Percentiles rank a stretch among this genome's conserved stretches.
phyloP scores from a whole-genome alignment of 1,139 yeast species.

The Kluyveromyces sp. region DNA sequence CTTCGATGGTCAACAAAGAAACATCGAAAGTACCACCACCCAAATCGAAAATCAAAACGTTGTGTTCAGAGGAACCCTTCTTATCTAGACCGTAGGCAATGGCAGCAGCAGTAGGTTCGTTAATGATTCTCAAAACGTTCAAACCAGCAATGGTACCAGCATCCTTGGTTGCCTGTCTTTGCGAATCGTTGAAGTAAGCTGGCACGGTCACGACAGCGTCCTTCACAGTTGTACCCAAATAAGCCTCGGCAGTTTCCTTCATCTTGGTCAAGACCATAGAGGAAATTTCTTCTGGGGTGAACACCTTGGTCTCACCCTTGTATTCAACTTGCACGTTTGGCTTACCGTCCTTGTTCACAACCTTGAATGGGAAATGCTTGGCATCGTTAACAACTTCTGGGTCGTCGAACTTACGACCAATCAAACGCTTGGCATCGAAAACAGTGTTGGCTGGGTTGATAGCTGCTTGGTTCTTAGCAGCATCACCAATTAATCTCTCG shows the following conservation, averaged over 20 bases:
- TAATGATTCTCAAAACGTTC: slow-evolving; percentile 87
- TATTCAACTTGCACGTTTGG: slow-evolving; percentile 56
- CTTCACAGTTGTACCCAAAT: slow-evolving; percentile 52
- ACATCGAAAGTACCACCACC: slow-evolving; percentile 99
- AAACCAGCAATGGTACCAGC: slow-evolving; percentile 97
- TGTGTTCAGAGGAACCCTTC: slow-evolving; percentile 71
- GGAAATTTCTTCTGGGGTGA: slow-evolving; percentile 61
- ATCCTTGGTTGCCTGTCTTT: slow-evolving; percentile 97
- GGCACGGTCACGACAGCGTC: slow-evolving; percentile 85
- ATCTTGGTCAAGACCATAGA: slow-evolving; percentile 59
- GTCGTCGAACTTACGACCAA: slow-evolving; percentile 57
- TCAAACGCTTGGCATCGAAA: slow-evolving; percentile 61
- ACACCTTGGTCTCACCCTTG: slow-evolving; percentile 57
- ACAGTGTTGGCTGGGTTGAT: slow-evolving; percentile 61
- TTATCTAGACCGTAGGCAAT: slow-evolving; percentile 95
- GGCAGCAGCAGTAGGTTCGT: slow-evolving; percentile 98
- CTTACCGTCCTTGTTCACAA: slow-evolving; percentile 49
- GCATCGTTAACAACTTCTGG: slow-evolving; percentile 50
- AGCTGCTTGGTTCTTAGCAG: slow-evolving; percentile 67
- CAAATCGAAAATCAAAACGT: slow-evolving; percentile 84
- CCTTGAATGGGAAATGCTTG: slow-evolving; percentile 59
- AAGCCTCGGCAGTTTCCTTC: slow-evolving; percentile 62
- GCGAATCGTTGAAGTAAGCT: slow-evolving; percentile 96
- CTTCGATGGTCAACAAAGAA: slow-evolving; percentile 83
- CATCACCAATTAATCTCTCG: slow-evolving; percentile 63